These are phyloP conservation scores for Pythium pyrilobum DNA, from an alignment of 352 stramenopile species.

Conservation along the genomic window DNA sequence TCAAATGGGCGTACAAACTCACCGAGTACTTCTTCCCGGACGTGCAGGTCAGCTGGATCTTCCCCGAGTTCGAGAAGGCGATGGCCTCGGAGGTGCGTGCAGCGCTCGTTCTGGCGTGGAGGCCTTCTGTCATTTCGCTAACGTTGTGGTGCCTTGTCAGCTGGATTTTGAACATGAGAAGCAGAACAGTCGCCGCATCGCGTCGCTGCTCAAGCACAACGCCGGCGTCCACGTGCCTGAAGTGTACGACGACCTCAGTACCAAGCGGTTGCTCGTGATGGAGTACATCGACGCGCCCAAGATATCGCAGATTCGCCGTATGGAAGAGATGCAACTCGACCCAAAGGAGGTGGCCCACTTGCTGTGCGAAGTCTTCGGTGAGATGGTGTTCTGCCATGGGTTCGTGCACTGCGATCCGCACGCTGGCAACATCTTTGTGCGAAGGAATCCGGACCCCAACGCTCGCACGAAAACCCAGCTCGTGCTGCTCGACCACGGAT, in stretches of 20 bases:
- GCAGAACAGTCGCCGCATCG: conserved; percentile 67
- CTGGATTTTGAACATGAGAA: conserved; percentile 87
- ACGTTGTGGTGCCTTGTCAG: conserved; percentile 18
- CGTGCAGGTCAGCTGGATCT: conserved; percentile 93
- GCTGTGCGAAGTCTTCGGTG: conserved; percentile 91
- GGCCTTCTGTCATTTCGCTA: not conserved
- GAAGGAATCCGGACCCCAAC: conserved; percentile 41
- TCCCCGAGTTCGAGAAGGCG: conserved; percentile 91
- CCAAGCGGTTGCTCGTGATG: conserved; percentile 94
- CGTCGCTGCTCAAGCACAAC: conserved; percentile 49
- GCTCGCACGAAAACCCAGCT: conserved; percentile 78
- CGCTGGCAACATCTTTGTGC: conserved; percentile 92
- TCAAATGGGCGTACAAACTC: conserved; percentile 46
- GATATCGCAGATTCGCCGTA: conserved; percentile 86
- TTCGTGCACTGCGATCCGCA: conserved; percentile 98
- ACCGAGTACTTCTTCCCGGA: conserved; percentile 87
- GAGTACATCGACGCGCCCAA: conserved; percentile 95
- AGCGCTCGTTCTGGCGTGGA: not conserved
- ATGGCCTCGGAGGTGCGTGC: conserved; percentile 56
- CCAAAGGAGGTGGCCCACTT: conserved; percentile 76
- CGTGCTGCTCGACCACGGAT: conserved; percentile 96
- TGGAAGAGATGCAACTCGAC: conserved; percentile 77
- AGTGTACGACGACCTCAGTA: conserved; percentile 83
- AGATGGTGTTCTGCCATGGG: conserved; percentile 93
- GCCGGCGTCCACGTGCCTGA: conserved; percentile 72